These are phyloP conservation scores for Alternaria sp. DNA, from an alignment of 2,329 filamentous ascomycete genomes.

Conservation along the genomic window DNA sequence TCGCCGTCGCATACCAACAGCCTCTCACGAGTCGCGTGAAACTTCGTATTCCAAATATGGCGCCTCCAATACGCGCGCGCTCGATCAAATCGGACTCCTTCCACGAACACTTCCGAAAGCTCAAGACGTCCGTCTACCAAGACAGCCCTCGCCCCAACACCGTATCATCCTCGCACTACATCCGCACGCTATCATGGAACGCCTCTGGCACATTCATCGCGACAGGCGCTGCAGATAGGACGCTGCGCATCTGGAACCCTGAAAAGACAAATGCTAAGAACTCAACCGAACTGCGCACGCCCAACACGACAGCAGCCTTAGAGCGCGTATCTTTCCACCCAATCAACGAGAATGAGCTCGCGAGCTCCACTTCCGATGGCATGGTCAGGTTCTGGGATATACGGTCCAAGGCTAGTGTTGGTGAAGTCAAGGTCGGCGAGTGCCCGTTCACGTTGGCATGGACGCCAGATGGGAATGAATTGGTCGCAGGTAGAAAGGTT, in stretches of 20 bases:
- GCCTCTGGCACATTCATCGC: constrained; percentile 83
- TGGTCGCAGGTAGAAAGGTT: constrained; percentile 78
- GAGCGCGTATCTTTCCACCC: constrained; percentile 83
- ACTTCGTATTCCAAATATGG: constrained; percentile 24
- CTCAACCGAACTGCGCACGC: constrained; percentile 76
- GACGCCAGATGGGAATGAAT: constrained; percentile 72
- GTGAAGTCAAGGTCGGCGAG: constrained; percentile 67
- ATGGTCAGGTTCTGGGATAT: constrained; percentile 83
- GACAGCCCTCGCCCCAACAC: constrained; percentile 47
- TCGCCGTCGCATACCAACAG: background rate
- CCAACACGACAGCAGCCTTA: constrained; percentile 57
- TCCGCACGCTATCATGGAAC: constrained; percentile 88
- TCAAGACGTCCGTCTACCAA: constrained; percentile 74
- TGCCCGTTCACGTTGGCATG: constrained; percentile 75
- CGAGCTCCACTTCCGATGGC: constrained; percentile 75
- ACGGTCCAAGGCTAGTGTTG: constrained; percentile 71
- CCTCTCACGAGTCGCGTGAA: background rate
- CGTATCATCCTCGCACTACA: constrained; percentile 42
- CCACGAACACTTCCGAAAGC: constrained; percentile 67
- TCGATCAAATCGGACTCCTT: constrained; percentile 75
- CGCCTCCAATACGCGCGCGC: constrained; percentile 56
- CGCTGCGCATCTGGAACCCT: constrained; percentile 80
- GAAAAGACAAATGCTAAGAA: constrained; percentile 76
- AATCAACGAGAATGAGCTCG: constrained; percentile 76
- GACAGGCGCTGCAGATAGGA: constrained; percentile 75